Evolutionary conservation across 805 yeast species (phyloP).

Genomic region (Diddensiella santjacobensis): DNA sequence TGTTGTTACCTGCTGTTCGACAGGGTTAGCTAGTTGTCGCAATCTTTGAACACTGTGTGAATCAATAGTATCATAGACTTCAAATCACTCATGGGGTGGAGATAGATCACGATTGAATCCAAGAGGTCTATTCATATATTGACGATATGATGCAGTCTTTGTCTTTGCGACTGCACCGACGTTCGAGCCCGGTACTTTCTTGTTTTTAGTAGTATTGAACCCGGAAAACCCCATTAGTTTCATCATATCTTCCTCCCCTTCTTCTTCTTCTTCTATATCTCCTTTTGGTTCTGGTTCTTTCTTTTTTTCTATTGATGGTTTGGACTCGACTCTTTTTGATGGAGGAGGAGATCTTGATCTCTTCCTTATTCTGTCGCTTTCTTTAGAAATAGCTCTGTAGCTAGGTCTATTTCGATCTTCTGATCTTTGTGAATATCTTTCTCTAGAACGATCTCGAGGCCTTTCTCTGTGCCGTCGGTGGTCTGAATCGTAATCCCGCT

Average conservation of each 20-base stretch:
- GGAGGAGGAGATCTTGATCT: slow-evolving; percentile 9
- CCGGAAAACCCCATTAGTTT: slow-evolving; percentile 44
- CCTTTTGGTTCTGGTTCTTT: neutral
- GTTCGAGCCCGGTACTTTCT: slow-evolving; percentile 37
- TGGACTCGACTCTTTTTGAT: neutral
- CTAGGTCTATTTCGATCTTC: neutral
- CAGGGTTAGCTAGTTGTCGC: too few species aligned
- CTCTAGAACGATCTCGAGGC: too few species aligned
- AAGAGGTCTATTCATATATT: slow-evolving; percentile 41
- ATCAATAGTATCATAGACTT: too few species aligned
- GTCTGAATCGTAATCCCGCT: too few species aligned
- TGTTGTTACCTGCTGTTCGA: too few species aligned
- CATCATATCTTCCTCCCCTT: slow-evolving; percentile 24
- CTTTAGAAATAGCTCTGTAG: neutral
- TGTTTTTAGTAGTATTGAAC: slow-evolving; percentile 40
- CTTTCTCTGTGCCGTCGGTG: too few species aligned
- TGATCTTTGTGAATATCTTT: too few species aligned
- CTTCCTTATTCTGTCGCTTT: slow-evolving; percentile 6
- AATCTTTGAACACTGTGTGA: too few species aligned
- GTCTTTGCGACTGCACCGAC: slow-evolving; percentile 33
- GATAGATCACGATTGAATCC: slow-evolving; percentile 41
- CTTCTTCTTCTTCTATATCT: slow-evolving; percentile 1
- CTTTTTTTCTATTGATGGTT: neutral
- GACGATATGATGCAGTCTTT: slow-evolving; percentile 36
- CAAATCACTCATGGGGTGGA: slow-evolving; percentile 9